Percentiles rank a stretch among this genome's conserved stretches.
Evolutionary conservation across 768 basidiomycete species (phyloP).

Genomic region (Rhizopogon vulgaris): DNA sequence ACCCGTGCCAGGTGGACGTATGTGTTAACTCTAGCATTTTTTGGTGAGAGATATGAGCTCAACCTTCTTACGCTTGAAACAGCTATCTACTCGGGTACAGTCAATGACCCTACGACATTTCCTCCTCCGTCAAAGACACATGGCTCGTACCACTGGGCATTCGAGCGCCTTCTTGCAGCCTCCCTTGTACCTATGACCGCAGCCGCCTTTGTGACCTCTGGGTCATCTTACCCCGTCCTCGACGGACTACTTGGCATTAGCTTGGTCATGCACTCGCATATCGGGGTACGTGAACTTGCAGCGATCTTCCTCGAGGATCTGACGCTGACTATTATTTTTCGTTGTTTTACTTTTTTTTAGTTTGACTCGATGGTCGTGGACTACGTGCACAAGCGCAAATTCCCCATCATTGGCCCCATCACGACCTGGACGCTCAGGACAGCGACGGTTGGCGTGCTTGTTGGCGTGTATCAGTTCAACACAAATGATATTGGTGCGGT

Average conservation of each 20-base stretch:
- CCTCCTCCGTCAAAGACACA: slow-evolving; percentile 74
- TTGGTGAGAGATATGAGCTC: not conserved
- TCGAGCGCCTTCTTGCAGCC: slow-evolving; percentile 88
- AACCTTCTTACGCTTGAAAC: not conserved
- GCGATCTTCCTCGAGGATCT: not conserved
- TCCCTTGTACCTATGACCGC: slow-evolving; percentile 83
- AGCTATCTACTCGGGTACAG: slow-evolving; percentile 88
- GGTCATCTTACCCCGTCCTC: slow-evolving; percentile 72
- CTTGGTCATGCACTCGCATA: slow-evolving; percentile 91
- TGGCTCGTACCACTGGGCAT: slow-evolving; percentile 90
- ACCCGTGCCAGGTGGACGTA: slow-evolving; percentile 50
- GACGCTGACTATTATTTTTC: not conserved
- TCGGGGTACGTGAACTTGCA: slow-evolving; percentile 59
- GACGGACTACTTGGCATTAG: slow-evolving; percentile 87
- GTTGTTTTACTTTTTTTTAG: no score
- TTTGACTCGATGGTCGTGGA: slow-evolving; percentile 77
- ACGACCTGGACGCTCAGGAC: slow-evolving; percentile 72
- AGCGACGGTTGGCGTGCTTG: slow-evolving; percentile 73
- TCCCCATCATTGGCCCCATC: slow-evolving; percentile 69
- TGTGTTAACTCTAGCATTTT: not conserved
- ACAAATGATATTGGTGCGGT: slow-evolving; percentile 93
- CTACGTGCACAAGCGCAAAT: slow-evolving; percentile 92
- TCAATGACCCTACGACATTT: slow-evolving; percentile 92
- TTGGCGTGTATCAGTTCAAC: slow-evolving; percentile 97
- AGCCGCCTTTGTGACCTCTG: slow-evolving; percentile 77